phyloP scores from a whole-genome alignment of 768 basidiomycete species.

The Boletus sp. region DNA sequence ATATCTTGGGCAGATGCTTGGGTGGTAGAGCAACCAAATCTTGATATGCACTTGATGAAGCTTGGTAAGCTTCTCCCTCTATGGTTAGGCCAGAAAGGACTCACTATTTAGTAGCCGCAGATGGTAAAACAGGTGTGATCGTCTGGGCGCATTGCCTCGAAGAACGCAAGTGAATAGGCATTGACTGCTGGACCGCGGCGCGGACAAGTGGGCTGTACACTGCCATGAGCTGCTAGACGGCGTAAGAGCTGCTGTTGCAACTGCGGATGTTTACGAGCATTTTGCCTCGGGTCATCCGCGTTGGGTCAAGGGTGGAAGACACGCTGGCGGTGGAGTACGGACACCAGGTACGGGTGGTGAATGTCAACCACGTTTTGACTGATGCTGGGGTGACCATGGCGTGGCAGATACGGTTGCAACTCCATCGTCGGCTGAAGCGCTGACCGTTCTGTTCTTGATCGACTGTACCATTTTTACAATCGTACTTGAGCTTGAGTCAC shows the following conservation, averaged over 20 bases:
- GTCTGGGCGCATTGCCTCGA: conserved; percentile 1
- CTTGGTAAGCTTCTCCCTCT: background rate
- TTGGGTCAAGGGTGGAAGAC: conserved; percentile 31
- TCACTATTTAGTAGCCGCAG: background rate
- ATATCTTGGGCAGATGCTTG: background rate
- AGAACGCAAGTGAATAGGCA: background rate
- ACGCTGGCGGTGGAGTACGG: conserved; percentile 25
- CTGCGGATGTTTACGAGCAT: background rate
- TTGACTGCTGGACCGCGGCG: background rate
- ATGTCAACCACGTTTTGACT: background rate
- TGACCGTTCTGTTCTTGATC: background rate
- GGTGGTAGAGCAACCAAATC: background rate
- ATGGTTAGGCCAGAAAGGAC: background rate
- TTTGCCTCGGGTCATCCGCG: background rate
- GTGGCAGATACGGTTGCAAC: background rate
- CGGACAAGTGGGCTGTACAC: conserved; percentile 9
- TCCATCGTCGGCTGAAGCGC: background rate
- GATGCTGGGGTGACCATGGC: background rate
- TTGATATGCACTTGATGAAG: conserved; percentile 1
- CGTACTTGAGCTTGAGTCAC: background rate
- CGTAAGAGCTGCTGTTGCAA: background rate
- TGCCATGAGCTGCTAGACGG: background rate
- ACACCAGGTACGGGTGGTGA: background rate
- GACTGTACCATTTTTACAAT: conserved; percentile 11
- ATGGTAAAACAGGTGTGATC: background rate